Conservation (phyloP, 208 protist genomes). For the Acanthamoeba culbertsoni region DNA sequence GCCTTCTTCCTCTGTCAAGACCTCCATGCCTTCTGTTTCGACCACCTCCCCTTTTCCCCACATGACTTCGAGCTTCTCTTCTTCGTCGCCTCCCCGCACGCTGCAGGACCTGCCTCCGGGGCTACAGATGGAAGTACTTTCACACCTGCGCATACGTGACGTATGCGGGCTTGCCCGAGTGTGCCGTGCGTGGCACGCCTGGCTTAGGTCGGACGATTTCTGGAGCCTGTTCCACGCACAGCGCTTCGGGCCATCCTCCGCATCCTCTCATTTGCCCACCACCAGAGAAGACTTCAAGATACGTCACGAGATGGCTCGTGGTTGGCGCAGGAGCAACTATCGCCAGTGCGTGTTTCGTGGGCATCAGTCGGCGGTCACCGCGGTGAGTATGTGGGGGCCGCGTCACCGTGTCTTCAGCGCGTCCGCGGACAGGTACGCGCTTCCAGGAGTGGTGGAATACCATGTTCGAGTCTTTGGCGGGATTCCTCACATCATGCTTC, state of each 20-base stretch:
- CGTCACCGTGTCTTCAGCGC: background rate
- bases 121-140: background rate
- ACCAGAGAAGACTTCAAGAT: background rate
- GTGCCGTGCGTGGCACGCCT: background rate
- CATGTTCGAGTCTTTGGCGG: background rate
- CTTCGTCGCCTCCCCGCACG: too few species aligned
- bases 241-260: background rate
- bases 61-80: background rate
- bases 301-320: background rate
- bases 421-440: background rate
- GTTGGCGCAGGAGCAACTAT: background rate
- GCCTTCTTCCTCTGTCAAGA: background rate
- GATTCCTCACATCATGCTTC: background rate
- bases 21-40: background rate
- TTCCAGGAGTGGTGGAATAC: background rate
- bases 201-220: background rate
- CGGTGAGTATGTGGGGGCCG: background rate
- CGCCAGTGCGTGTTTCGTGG: background rate
- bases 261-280: background rate
- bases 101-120: background rate
- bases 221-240: background rate
- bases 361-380: background rate
- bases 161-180: background rate
- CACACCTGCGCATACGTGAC: slow-evolving; percentile 1
- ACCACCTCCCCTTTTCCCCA: background rate